Percentiles rank a stretch among this genome's conserved stretches.
Evolutionary conservation across 345 rosid species (phyloP).

Genomic region (Isatis tinctoria): DNA sequence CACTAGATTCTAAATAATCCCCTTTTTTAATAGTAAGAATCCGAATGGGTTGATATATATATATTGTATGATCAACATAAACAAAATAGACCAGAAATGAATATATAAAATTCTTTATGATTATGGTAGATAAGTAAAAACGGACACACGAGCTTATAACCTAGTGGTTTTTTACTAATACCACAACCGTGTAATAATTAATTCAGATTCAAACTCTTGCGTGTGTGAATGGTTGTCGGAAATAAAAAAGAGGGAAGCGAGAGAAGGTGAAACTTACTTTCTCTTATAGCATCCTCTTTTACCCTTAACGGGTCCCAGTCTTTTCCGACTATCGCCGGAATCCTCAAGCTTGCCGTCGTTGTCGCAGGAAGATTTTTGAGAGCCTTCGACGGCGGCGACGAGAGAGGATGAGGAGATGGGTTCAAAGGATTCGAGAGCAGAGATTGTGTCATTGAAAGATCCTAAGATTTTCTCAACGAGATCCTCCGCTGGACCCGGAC

Average conservation of each 20-base stretch:
- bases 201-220: background rate
- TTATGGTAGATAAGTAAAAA: background rate
- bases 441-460: constrained; percentile 41
- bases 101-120: background rate
- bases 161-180: background rate
- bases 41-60: background rate
- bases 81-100: background rate
- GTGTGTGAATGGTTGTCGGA: background rate
- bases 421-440: constrained; percentile 28
- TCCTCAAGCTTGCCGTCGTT: constrained; percentile 44
- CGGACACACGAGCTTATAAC: background rate
- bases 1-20: background rate
- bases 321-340: constrained; percentile 58
- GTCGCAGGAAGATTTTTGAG: constrained; percentile 33
- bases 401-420: constrained; percentile 19
- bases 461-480: constrained; percentile 45
- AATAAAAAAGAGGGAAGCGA: background rate
- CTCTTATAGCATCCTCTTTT: constrained; percentile 81
- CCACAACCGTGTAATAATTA: background rate
- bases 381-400: constrained; percentile 12
- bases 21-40: background rate
- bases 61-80: background rate
- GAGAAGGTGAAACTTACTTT: constrained; percentile 41
- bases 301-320: constrained; percentile 31
- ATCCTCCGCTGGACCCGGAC: constrained; percentile 19